These are phyloP conservation scores for Lobulomyces angularis DNA, from an alignment of 192 early-diverging fungal genomes.

Conservation along the genomic window DNA sequence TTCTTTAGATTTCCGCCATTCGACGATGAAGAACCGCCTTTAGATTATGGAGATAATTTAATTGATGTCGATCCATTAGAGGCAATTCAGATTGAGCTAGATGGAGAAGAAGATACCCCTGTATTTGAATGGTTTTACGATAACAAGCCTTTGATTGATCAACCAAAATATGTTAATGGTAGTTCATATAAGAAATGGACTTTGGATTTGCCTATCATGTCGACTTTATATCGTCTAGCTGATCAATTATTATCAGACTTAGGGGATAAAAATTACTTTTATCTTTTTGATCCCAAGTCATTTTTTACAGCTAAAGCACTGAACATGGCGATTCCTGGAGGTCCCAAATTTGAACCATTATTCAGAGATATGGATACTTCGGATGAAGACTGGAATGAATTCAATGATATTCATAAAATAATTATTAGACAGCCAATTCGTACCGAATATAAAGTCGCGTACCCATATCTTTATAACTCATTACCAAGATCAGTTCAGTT, in stretches of 20 bases:
- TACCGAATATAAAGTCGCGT: slow-evolving; percentile 98
- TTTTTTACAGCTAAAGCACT: slow-evolving; percentile 96
- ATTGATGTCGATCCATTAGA: slow-evolving; percentile 95
- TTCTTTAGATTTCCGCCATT: slow-evolving; percentile 95
- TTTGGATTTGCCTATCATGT: slow-evolving; percentile 86
- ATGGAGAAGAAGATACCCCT: slow-evolving; percentile 83
- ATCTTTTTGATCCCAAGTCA: slow-evolving; percentile 87
- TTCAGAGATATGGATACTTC: slow-evolving; percentile 90
- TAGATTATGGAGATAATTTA: slow-evolving; percentile 98
- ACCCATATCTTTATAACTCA: slow-evolving; percentile 96
- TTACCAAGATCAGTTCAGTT: slow-evolving; percentile 85
- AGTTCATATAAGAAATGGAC: slow-evolving; percentile 80
- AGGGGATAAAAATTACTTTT: slow-evolving; percentile 94
- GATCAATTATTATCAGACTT: slow-evolving; percentile 87
- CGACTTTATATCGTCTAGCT: slow-evolving; percentile 82
- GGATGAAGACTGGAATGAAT: slow-evolving; percentile 99
- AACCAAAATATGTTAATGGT: slow-evolving; percentile 74
- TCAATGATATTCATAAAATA: slow-evolving; percentile 99
- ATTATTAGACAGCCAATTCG: slow-evolving; percentile 97
- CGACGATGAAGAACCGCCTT: slow-evolving; percentile 97
- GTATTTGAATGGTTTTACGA: slow-evolving; percentile 97
- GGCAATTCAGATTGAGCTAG: slow-evolving; percentile 97
- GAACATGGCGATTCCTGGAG: slow-evolving; percentile 96
- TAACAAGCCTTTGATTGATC: slow-evolving; percentile 68
- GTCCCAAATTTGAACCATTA: slow-evolving; percentile 95